Evolutionary conservation across 306 rosid species (phyloP).

Genomic region (Cicer bijugum): DNA sequence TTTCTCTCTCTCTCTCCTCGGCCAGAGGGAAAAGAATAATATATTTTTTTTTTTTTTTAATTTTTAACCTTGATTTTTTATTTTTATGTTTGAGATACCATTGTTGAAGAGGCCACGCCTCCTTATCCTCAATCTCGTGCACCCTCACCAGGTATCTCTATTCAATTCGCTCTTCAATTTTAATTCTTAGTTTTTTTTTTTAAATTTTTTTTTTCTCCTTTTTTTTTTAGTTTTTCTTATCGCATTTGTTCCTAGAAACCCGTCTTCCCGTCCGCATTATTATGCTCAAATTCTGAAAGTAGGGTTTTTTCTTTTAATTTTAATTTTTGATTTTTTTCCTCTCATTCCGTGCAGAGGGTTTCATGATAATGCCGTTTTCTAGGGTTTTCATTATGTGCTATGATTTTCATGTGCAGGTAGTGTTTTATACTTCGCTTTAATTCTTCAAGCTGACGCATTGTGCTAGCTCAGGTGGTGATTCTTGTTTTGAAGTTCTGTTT

Average conservation of each 20-base stretch:
- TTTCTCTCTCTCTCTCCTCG: constrained; percentile 36
- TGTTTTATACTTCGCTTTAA: constrained; percentile 33
- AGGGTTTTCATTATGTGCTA: constrained; percentile 61
- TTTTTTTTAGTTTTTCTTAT: not conserved
- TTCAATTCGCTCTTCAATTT: constrained; percentile 47
- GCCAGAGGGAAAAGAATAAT: constrained; percentile 43
- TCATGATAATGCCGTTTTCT: constrained; percentile 56
- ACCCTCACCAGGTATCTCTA: constrained; percentile 49
- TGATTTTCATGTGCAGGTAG: constrained; percentile 48
- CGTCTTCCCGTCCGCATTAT: constrained; percentile 51
- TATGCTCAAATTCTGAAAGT: constrained; percentile 46
- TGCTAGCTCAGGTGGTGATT: constrained; percentile 32
- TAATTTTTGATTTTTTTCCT: not conserved
- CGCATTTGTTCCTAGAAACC: constrained; percentile 33
- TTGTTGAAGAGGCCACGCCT: constrained; percentile 31
- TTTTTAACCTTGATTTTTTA: not conserved
- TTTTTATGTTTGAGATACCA: constrained; percentile 11
- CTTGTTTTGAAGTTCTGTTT: constrained; percentile 28
- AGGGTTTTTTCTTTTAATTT: constrained; percentile 44
- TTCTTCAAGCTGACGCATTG: constrained; percentile 54
- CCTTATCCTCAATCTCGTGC: constrained; percentile 41
- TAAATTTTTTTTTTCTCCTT: constrained; percentile 16
- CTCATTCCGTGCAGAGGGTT: constrained; percentile 54
- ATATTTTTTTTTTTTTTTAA: not conserved
- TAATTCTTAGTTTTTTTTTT: not conserved